These are phyloP conservation scores for Sedum album DNA, from an alignment of 164 flowering plant genomes.

Conservation along the genomic window DNA sequence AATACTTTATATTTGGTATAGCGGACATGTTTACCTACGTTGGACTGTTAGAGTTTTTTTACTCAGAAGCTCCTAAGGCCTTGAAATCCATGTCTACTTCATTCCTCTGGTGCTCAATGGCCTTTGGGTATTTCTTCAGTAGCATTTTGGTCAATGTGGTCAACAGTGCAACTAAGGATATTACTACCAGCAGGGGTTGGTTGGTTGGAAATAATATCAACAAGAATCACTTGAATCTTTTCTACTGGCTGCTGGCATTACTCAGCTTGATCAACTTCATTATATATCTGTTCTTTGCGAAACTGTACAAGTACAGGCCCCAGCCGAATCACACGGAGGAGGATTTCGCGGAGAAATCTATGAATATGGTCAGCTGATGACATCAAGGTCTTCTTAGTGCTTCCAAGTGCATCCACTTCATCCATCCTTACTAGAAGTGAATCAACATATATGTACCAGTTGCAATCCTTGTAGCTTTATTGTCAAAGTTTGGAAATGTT, in stretches of 20 bases:
- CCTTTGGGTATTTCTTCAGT: constrained; percentile 43
- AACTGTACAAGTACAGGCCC: constrained; percentile 40
- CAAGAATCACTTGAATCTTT: constrained; percentile 40
- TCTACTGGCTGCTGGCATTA: constrained; percentile 40
- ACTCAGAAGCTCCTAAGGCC: constrained; percentile 40
- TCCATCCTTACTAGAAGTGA: no score
- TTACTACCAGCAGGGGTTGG: constrained; percentile 36
- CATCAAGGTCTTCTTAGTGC: no score
- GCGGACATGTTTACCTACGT: constrained; percentile 52
- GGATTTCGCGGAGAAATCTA: not conserved
- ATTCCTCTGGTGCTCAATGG: constrained; percentile 44
- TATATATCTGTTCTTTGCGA: constrained; percentile 33
- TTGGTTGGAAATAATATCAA: constrained; percentile 45
- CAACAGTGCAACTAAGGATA: constrained; percentile 26
- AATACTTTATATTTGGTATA: constrained; percentile 48
- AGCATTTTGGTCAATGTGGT: constrained; percentile 35
- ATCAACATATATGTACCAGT: no score
- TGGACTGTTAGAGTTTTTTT: constrained; percentile 48
- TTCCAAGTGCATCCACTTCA: no score
- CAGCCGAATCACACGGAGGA: constrained; percentile 3
- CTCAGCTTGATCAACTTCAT: constrained; percentile 36
- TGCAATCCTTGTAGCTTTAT: no score
- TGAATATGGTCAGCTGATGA: not conserved
- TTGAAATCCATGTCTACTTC: constrained; percentile 38
- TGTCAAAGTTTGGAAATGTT: no score